Conservation (phyloP, 306 rosid genomes). For the Cucurbita maxima region DNA sequence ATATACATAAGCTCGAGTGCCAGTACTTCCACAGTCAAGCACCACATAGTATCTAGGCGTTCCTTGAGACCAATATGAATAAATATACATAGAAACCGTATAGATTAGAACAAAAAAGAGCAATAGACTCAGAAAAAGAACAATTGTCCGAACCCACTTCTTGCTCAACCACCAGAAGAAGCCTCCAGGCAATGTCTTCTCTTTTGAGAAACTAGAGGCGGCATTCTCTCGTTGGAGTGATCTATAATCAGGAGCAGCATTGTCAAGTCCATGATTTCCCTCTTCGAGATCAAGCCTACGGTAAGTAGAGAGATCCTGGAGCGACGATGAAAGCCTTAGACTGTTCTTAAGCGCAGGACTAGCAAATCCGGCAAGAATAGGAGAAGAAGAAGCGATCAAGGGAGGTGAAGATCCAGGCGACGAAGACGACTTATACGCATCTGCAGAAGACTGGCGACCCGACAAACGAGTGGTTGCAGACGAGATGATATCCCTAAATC, state of each 20-base stretch:
- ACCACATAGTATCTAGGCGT: constrained; percentile 59
- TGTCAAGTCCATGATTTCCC: neutral
- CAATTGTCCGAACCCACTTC: constrained; percentile 38
- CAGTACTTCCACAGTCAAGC: constrained; percentile 89
- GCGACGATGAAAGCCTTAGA: constrained; percentile 58
- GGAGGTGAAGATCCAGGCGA: neutral
- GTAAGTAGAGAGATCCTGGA: constrained; percentile 64
- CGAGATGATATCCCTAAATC: constrained; percentile 31
- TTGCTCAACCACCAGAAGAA: constrained; percentile 19
- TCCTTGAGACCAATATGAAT: constrained; percentile 54
- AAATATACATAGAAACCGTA: constrained; percentile 25
- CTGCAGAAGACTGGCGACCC: constrained; percentile 13
- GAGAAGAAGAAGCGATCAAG: constrained; percentile 6
- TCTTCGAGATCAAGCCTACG: constrained; percentile 22
- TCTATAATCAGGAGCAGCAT: constrained; percentile 12
- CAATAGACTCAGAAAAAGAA: constrained; percentile 27
- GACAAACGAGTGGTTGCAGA: constrained; percentile 21
- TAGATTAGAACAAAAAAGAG: constrained; percentile 37
- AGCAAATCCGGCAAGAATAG: constrained; percentile 9
- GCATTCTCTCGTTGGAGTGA: constrained; percentile 29
- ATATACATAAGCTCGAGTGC: constrained; percentile 66
- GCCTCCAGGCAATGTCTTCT: constrained; percentile 27
- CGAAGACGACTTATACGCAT: neutral
- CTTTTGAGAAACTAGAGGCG: constrained; percentile 47
- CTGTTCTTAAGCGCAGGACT: constrained; percentile 20